Percentiles rank a stretch among this genome's conserved stretches.
Conservation (phyloP, 2,329 filamentous ascomycete species). For the Talaromyces sp. region DNA sequence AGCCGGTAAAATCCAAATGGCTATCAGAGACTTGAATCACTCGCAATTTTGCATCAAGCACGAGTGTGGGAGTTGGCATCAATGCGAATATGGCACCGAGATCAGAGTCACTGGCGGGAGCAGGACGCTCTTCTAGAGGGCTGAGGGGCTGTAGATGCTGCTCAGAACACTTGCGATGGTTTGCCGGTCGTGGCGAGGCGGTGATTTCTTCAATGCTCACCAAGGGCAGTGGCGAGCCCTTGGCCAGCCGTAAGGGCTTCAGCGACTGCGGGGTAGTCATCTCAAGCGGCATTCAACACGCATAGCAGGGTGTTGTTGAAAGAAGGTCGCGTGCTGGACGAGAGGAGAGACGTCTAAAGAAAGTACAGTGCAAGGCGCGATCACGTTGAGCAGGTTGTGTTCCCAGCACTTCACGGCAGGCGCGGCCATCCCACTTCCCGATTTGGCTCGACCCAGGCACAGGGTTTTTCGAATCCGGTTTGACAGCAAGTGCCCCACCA, state of each 20-base stretch:
- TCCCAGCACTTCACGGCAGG: not conserved
- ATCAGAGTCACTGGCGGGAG: constrained; percentile 4
- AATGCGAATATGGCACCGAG: constrained; percentile 19
- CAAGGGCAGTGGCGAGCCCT: not conserved
- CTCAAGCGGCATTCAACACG: not conserved
- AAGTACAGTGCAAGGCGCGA: no score
- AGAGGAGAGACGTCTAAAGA: no score
- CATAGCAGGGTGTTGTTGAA: not conserved
- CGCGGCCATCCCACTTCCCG: not conserved
- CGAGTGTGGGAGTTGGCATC: constrained; percentile 32
- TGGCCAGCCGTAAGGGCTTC: not conserved
- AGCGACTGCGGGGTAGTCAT: not conserved
- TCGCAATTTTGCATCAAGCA: constrained; percentile 31
- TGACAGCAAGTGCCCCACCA: not conserved
- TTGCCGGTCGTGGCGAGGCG: not conserved
- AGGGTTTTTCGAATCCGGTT: not conserved
- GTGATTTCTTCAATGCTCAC: not conserved
- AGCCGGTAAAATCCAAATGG: constrained; percentile 30
- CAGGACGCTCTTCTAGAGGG: not conserved
- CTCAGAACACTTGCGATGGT: not conserved
- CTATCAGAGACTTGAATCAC: constrained; percentile 41
- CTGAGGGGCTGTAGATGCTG: not conserved
- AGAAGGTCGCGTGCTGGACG: no score
- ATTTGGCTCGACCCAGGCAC: not conserved
- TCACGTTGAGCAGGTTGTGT: not conserved